Conservation (phyloP, 2,329 filamentous ascomycete species). For the Ceratocystis diversiconidia region DNA sequence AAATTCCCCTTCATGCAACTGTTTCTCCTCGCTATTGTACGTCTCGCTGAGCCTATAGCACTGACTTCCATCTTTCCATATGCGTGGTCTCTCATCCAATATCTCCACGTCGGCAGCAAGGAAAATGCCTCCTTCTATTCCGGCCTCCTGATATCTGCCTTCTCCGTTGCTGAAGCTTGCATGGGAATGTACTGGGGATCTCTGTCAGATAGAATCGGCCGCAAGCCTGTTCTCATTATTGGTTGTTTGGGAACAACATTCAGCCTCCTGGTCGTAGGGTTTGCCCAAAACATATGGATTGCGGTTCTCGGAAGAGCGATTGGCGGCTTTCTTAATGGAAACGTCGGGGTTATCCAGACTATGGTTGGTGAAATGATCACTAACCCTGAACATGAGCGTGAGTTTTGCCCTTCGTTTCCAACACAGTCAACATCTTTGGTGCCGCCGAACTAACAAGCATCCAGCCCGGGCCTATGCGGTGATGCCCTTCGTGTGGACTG, state of each 20-base stretch:
- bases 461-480: constrained; percentile 71
- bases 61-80: constrained; percentile 90
- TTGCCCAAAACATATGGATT: constrained; percentile 71
- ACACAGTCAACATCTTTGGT: not conserved
- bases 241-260: constrained; percentile 72
- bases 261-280: constrained; percentile 69
- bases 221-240: constrained; percentile 71
- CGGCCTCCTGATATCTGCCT: constrained; percentile 74
- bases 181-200: constrained; percentile 84
- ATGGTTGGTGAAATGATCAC: constrained; percentile 85
- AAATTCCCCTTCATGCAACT: constrained; percentile 72
- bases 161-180: constrained; percentile 65
- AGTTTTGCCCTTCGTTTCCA: constrained; percentile 26
- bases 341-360: constrained; percentile 80
- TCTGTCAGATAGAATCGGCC: constrained; percentile 65
- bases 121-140: constrained; percentile 77
- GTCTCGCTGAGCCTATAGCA: constrained; percentile 82
- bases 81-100: constrained; percentile 69
- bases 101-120: constrained; percentile 56
- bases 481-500: constrained; percentile 89
- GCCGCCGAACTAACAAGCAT: not conserved
- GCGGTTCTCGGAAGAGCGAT: constrained; percentile 62
- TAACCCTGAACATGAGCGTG: constrained; percentile 73
- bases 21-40: constrained; percentile 77
- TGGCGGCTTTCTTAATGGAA: constrained; percentile 77